Conservation (phyloP, 345 rosid genomes). For the Citrus trifoliata region DNA sequence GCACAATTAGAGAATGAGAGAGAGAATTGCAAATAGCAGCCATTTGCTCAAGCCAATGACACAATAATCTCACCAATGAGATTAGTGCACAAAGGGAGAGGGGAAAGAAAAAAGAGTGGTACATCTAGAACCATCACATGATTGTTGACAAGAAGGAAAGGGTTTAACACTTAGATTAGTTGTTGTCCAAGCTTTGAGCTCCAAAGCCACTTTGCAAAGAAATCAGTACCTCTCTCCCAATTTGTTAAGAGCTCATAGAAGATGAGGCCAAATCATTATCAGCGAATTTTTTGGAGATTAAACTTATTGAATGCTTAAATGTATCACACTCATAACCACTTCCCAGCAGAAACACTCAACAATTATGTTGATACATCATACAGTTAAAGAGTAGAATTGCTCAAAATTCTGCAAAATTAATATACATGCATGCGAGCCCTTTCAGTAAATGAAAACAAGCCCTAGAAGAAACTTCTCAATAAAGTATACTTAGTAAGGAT, state of each 20-base stretch:
- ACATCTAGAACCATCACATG: constrained; percentile 1
- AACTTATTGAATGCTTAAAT: neutral
- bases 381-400: neutral
- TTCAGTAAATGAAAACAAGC: neutral
- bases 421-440: neutral
- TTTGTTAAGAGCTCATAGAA: neutral
- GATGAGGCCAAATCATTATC: neutral
- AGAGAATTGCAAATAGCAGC: neutral
- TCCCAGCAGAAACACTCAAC: neutral
- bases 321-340: neutral
- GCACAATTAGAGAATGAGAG: neutral
- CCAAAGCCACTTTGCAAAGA: neutral
- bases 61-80: neutral
- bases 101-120: neutral
- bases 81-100: neutral
- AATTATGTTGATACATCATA: neutral
- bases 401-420: too few relatives aligned
- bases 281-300: neutral
- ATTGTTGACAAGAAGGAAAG: neutral
- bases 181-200: neutral
- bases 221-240: neutral
- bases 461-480: neutral
- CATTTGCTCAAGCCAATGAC: neutral
- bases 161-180: neutral
- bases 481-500: neutral